Evolutionary conservation across 192 early-diverging fungal genomes (phyloP).

Genomic region (Dissophora globulifera): DNA sequence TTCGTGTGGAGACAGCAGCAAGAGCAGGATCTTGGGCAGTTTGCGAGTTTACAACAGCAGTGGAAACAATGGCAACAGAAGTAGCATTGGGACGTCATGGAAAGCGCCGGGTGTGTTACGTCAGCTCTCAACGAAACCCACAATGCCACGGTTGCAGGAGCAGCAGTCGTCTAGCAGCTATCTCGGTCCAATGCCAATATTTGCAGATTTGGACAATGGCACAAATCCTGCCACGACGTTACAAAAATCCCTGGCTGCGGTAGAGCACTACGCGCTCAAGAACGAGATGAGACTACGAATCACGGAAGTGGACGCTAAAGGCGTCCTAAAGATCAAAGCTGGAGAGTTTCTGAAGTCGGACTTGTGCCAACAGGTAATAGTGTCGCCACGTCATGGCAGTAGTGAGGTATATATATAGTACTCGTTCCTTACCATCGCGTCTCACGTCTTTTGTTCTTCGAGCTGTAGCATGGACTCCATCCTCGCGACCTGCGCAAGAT

Average conservation of each 20-base stretch:
- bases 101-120: not conserved
- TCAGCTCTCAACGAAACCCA: not conserved
- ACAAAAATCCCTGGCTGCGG: slow-evolving; percentile 23
- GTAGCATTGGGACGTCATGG: not conserved
- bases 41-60: no score
- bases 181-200: not conserved
- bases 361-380: slow-evolving; percentile 69
- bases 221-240: slow-evolving; percentile 5
- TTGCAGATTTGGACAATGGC: not conserved
- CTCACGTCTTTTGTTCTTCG: not conserved
- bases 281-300: slow-evolving; percentile 39
- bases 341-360: slow-evolving; percentile 81
- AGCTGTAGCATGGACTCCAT: slow-evolving; percentile 69
- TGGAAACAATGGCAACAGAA: no score
- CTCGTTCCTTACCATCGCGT: no score
- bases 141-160: slow-evolving; percentile 1
- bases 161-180: not conserved
- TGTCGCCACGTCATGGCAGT: not conserved
- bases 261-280: slow-evolving; percentile 25
- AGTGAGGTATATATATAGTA: no score
- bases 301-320: slow-evolving; percentile 73
- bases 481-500: slow-evolving; percentile 89
- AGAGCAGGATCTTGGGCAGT: no score
- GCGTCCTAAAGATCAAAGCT: slow-evolving; percentile 73
- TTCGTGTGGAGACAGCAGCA: no score